A percentile compares a stretch with the other conserved stretches of the same genome.
Conservation (phyloP, 345 rosid species). For the Cochlearia excelsa region DNA sequence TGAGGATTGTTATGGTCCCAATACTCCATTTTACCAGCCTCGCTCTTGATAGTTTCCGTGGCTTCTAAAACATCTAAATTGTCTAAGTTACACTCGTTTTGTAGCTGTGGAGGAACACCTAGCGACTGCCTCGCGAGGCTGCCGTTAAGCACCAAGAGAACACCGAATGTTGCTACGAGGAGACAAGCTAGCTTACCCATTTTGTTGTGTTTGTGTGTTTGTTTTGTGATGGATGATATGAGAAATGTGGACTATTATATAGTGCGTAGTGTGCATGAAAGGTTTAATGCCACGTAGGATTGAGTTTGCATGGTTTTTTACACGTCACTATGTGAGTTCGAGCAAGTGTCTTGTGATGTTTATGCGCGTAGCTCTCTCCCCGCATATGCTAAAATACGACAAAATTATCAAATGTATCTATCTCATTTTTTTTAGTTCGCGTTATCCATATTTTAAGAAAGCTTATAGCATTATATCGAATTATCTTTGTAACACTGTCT, state of each 20-base stretch:
- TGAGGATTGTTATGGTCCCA: constrained; percentile 55
- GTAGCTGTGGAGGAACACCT: constrained; percentile 38
- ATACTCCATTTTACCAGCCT: constrained; percentile 51
- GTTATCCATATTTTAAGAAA: neutral
- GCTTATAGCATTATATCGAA: neutral
- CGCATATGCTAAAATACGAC: constrained; percentile 18
- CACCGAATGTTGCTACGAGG: too few relatives aligned
- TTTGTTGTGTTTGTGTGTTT: too few relatives aligned
- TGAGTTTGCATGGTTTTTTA: too few relatives aligned
- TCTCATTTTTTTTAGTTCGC: constrained; percentile 5
- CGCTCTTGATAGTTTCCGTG: constrained; percentile 37
- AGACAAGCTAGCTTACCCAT: too few relatives aligned
- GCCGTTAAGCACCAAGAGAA: too few relatives aligned
- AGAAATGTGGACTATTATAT: too few relatives aligned
- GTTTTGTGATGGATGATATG: too few relatives aligned
- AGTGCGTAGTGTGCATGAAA: too few relatives aligned
- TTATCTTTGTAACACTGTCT: too few relatives aligned
- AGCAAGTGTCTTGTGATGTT: constrained; percentile 26
- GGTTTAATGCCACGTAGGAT: too few relatives aligned
- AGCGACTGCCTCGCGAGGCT: too few relatives aligned
- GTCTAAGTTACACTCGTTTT: constrained; percentile 47
- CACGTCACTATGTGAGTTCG: constrained; percentile 21
- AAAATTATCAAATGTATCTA: constrained; percentile 13
- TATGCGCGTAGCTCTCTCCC: constrained; percentile 19
- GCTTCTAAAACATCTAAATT: constrained; percentile 50